phyloP scores from a whole-genome alignment of 139 green algal species.

The Nannochloris sp. region DNA sequence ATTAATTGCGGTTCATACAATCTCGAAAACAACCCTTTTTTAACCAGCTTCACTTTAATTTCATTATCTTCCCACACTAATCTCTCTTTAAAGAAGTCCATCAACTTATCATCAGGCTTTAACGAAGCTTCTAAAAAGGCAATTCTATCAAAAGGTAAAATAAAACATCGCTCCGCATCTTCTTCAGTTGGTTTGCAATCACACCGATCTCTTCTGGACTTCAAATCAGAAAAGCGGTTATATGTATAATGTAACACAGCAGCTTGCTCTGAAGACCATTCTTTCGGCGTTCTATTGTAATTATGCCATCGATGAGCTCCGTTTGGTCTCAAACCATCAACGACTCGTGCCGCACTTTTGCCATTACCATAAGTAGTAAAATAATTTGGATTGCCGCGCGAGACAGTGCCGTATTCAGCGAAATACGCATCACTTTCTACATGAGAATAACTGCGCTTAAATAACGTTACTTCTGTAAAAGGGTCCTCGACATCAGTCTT shows the following conservation, averaged over 20 bases:
- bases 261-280: slow-evolving; percentile 51
- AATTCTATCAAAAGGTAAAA: slow-evolving; percentile 75
- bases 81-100: slow-evolving; percentile 56
- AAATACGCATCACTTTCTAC: slow-evolving; percentile 65
- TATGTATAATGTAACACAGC: slow-evolving; percentile 78
- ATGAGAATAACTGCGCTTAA: slow-evolving; percentile 75
- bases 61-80: slow-evolving; percentile 55
- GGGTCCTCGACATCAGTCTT: slow-evolving; percentile 50
- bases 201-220: slow-evolving; percentile 59
- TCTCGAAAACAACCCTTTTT: slow-evolving; percentile 57
- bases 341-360: slow-evolving; percentile 58
- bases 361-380: slow-evolving; percentile 75
- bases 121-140: slow-evolving; percentile 63
- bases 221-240: slow-evolving; percentile 59
- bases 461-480: slow-evolving; percentile 71
- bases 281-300: slow-evolving; percentile 48
- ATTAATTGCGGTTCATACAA: slow-evolving; percentile 63
- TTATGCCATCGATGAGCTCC: slow-evolving; percentile 73
- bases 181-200: slow-evolving; percentile 73
- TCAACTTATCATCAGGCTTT: slow-evolving; percentile 51
- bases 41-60: slow-evolving; percentile 46
- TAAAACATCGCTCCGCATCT: slow-evolving; percentile 78
- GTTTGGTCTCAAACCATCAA: slow-evolving; percentile 58
- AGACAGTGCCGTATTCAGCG: slow-evolving; percentile 44
- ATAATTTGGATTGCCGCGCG: slow-evolving; percentile 76